A percentile compares a stretch with the other conserved stretches of the same genome.
Conservation (phyloP, 345 rosid species). For the Moricandia arvensis region DNA sequence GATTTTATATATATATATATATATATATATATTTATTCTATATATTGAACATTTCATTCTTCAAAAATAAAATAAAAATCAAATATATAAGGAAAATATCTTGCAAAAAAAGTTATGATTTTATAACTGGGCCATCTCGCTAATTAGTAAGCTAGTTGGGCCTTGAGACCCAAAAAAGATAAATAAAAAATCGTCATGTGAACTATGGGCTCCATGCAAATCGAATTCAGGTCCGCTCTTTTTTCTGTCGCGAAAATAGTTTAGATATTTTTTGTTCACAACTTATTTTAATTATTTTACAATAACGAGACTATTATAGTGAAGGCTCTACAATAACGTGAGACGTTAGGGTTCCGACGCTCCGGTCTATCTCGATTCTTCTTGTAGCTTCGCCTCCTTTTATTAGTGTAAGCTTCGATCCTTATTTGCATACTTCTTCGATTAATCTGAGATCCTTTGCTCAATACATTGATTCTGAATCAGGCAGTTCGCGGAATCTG, state of each 20-base stretch:
- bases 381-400: slow-evolving; percentile 17
- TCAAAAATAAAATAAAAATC: background rate
- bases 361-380: slow-evolving; percentile 19
- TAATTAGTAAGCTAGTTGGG: background rate
- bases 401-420: slow-evolving; percentile 8
- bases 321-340: background rate
- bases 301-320: background rate
- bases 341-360: slow-evolving; percentile 34
- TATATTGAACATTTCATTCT: background rate
- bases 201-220: slow-evolving; percentile 15
- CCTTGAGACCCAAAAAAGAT: slow-evolving; percentile 4
- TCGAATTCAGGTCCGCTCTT: background rate
- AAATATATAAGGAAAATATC: background rate
- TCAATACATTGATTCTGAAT: slow-evolving; percentile 14
- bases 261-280: background rate
- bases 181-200: background rate
- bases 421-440: background rate
- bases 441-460: background rate
- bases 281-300: no score
- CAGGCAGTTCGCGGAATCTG: slow-evolving; percentile 7
- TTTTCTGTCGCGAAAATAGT: background rate
- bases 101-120: background rate
- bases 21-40: background rate
- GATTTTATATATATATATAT: background rate
- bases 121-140: background rate